Conservation (phyloP, 257 asterid genomes). For the Gentiana dahurica region DNA sequence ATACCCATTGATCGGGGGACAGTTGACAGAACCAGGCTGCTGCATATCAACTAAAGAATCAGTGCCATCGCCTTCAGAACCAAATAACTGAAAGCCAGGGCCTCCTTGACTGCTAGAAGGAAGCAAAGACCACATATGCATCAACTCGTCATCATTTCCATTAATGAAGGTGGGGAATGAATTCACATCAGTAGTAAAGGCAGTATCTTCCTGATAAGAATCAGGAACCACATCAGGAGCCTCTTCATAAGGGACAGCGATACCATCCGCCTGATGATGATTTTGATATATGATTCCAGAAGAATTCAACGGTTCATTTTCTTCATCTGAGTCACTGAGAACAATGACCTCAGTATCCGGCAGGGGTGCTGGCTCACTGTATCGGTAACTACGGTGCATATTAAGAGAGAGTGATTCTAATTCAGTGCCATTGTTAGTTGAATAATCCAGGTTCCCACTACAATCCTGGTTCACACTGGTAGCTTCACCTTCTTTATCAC, state of each 20-base stretch:
- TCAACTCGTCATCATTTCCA: slow-evolving; percentile 52
- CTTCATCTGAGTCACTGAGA: slow-evolving; percentile 91
- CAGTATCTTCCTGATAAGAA: slow-evolving; percentile 38
- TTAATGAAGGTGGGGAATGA: slow-evolving; percentile 44
- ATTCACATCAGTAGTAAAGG: slow-evolving; percentile 34
- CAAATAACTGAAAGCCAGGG: slow-evolving; percentile 77
- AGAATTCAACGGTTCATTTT: slow-evolving; percentile 33
- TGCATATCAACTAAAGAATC: slow-evolving; percentile 57
- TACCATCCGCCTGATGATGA: slow-evolving; percentile 20
- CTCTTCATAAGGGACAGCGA: slow-evolving; percentile 32
- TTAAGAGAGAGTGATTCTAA: slow-evolving; percentile 58
- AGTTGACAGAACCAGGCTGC: slow-evolving; percentile 23
- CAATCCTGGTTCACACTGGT: slow-evolving; percentile 83
- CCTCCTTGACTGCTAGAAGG: slow-evolving; percentile 68
- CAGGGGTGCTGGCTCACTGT: slow-evolving; percentile 31
- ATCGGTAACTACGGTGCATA: slow-evolving; percentile 22
- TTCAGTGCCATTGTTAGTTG: slow-evolving; percentile 52
- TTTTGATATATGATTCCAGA: slow-evolving; percentile 28
- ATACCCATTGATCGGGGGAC: slow-evolving; percentile 22
- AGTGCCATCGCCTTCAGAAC: slow-evolving; percentile 61
- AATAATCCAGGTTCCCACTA: slow-evolving; percentile 44
- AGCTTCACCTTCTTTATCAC: slow-evolving; percentile 86
- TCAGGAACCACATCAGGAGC: slow-evolving; percentile 42
- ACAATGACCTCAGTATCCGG: slow-evolving; percentile 63
- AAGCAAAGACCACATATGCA: slow-evolving; percentile 69